Conservation (phyloP, 1,139 yeast genomes). For the Nadsonia commutata region DNA sequence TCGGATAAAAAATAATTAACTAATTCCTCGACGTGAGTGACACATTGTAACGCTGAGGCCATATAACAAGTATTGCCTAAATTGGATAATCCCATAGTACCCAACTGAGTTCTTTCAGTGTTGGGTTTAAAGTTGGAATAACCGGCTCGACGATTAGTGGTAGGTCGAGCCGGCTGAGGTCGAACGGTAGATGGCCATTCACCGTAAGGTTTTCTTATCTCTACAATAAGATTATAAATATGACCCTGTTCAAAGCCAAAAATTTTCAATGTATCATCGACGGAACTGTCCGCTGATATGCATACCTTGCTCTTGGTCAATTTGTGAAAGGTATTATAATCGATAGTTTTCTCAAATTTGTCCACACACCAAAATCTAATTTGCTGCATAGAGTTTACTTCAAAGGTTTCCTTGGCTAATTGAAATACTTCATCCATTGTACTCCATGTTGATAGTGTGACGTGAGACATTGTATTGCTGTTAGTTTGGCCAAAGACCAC, state of each 20-base stretch:
- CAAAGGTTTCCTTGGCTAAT: background rate
- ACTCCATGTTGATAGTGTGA: background rate
- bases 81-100: constrained; percentile 56
- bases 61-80: constrained; percentile 92
- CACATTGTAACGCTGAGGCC: constrained; percentile 91
- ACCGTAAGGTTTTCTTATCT: background rate
- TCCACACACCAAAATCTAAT: background rate
- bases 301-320: background rate
- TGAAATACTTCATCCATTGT: background rate
- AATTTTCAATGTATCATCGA: background rate
- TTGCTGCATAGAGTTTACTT: background rate
- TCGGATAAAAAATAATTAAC: constrained; percentile 54
- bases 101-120: constrained; percentile 15
- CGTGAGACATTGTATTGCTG: background rate
- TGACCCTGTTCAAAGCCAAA: background rate
- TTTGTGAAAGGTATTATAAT: background rate
- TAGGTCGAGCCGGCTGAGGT: constrained; percentile 1
- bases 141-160: background rate
- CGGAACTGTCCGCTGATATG: background rate
- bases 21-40: constrained; percentile 76
- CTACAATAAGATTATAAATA: background rate
- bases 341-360: background rate
- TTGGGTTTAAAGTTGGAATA: background rate
- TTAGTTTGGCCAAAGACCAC: background rate
- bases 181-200: background rate